Percentiles rank a stretch among this genome's conserved stretches.
These are phyloP conservation scores for Nectriaceae sp. DNA, from an alignment of 2,329 filamentous ascomycete genomes.

Conservation along the genomic window DNA sequence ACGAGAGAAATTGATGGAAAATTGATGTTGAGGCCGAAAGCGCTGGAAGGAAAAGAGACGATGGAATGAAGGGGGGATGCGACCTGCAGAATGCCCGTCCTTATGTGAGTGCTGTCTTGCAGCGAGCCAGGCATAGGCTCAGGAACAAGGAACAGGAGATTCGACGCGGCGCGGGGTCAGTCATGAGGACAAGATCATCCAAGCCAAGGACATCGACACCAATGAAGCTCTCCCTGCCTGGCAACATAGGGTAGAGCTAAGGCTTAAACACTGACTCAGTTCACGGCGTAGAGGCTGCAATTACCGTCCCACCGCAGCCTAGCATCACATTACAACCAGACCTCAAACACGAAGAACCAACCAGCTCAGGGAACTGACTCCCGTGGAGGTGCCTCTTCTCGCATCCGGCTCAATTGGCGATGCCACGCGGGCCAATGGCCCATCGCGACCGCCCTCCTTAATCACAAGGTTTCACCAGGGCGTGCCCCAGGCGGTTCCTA, in stretches of 20 bases:
- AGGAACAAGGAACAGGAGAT: neutral
- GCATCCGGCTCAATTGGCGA: neutral
- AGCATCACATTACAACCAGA: no score
- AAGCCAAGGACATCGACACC: neutral
- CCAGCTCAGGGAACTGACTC: neutral
- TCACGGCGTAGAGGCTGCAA: no score
- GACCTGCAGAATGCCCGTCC: slow-evolving; percentile 24
- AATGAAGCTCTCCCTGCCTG: neutral
- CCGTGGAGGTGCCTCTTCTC: neutral
- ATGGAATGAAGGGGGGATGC: slow-evolving; percentile 7
- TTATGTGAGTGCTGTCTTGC: slow-evolving; percentile 22
- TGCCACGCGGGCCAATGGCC: neutral
- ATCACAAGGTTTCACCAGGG: slow-evolving; percentile 29
- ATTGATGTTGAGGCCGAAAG: slow-evolving; percentile 7
- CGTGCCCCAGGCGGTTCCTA: no score
- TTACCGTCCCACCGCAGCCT: no score
- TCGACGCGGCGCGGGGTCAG: neutral
- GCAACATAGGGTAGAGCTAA: neutral
- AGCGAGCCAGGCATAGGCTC: neutral
- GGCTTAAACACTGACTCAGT: no score
- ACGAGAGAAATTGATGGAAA: slow-evolving; percentile 2
- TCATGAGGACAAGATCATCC: neutral
- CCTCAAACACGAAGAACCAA: neutral
- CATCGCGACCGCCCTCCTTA: neutral
- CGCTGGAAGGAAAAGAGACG: slow-evolving; percentile 4